Evolutionary conservation across 2,329 filamentous ascomycete species (phyloP), one percentile per base, ranked within the genome.

Genomic region (Reticulascus tulasneorum): DNA sequence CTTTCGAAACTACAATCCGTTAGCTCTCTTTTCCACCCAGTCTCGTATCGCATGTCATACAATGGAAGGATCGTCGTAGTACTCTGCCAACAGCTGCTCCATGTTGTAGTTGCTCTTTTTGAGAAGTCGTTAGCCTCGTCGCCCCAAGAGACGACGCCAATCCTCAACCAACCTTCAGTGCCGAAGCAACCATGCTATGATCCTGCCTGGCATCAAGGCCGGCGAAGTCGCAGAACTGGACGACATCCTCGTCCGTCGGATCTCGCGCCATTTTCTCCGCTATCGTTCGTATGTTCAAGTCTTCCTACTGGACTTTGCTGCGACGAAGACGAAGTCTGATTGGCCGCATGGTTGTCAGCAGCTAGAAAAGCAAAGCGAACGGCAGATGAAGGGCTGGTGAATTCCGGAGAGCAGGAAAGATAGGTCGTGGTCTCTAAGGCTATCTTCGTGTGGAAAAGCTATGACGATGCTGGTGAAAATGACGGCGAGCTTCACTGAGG

Each of bases 61-160:
- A 28, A 27, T 52, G 11, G 57, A 54, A 4, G 65, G 46, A 31
- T 71, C 60, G 43, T 79, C 73, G 33, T 69, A 75, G 46, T 62
- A 79, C 35, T 78, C 69, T 37, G 63, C 64, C 1, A 73, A 52
- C 3, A 79, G 75, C 16, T 61, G 55, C 28, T 73, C 62, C 22
- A 69, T 47, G 46, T 71, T 66, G 28, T 67, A 62, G 23, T 61
- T 63, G 44, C 76, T 63, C 40, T 52, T 55, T 58, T 62, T 28
- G 8, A 15, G 22, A 20, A 5, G 18, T 39, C 25, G 40, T 39
- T 23, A 9, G n/a, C 23, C 19, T 17, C 19, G 12, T 17, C 25
- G 17, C 16, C n/a, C 27, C 7, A 34, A 36, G 15, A 25, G n/a
- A 18, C n/a, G 8, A 8, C 10, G 21, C 29, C 17, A 6, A 7